Evolutionary conservation across 768 basidiomycete species (phyloP).

Genomic region (Termitomyces sp.): DNA sequence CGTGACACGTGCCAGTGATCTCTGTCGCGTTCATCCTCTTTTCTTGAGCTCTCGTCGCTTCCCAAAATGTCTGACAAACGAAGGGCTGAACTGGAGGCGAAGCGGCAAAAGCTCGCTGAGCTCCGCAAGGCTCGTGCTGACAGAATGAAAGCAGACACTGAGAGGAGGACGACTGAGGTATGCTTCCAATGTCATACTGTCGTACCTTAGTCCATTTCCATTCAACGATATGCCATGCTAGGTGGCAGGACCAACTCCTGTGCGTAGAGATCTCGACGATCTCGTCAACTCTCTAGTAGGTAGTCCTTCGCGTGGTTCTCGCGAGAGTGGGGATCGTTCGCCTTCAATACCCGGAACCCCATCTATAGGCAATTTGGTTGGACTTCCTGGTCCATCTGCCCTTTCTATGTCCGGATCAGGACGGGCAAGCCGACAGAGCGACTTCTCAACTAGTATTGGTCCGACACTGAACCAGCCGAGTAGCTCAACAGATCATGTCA

Average conservation of each 20-base stretch:
- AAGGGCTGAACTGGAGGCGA: conserved; percentile 86
- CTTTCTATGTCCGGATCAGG: conserved; percentile 47
- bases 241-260: conserved; percentile 35
- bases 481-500: conserved; percentile 61
- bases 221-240: conserved; percentile 14
- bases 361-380: conserved; percentile 32
- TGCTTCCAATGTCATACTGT: conserved; percentile 3
- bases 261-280: conserved; percentile 59
- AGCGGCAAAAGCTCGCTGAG: conserved; percentile 82
- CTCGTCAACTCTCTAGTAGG: conserved; percentile 60
- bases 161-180: conserved; percentile 36
- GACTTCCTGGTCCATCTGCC: conserved; percentile 29
- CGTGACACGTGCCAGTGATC: conserved; percentile 4
- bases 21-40: conserved; percentile 1
- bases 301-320: conserved; percentile 33
- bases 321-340: conserved; percentile 62
- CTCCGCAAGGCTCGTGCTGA: conserved; percentile 74
- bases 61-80: conserved; percentile 54
- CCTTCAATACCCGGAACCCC: conserved; percentile 76
- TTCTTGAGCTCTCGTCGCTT: not conserved
- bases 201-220: not conserved
- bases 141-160: conserved; percentile 51
- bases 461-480: conserved; percentile 40
- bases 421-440: conserved; percentile 66
- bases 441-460: conserved; percentile 45